Base-by-base conservation (phyloP, 331 rosid genomes). In the Quercus phellos region DNA sequence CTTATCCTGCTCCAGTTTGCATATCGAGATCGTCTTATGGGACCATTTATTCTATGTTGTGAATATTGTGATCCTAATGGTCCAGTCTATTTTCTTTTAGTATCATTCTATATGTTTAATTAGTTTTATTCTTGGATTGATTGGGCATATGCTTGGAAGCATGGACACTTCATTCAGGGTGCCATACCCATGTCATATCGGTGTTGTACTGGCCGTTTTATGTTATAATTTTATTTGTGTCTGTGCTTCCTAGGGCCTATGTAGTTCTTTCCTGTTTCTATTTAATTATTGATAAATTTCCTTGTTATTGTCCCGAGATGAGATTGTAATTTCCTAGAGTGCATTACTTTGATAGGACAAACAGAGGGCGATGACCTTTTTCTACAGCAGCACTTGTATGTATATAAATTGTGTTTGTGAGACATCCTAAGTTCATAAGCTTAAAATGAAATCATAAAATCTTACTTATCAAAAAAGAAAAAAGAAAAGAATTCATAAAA, bases 121-220 rank as follows among this genome's bases (percentile, higher is more conserved):
- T n/a, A 18, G 67, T 59, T 77, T 77, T 59, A 13, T 78, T 58
- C 18, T 38, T 38, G 60, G 54, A 24, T 38, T 69, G 54, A 51
- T 51, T 24, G 27, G 46, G 46, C 46, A 8, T 8, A 38, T 38
- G 46, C 46, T 38, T 2, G 46, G 12, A 38, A 38, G 46, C 46
- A 38, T 0, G 2, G 3, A 38, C 46, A 38, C 3, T 38, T 8
- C 46, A 38, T 38, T 38, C 8, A 38, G 12, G 3, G 11, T 38
- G 46, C 46, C 0, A 0, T 38, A 8, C 12, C 1, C 0, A 3
- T 38, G 46, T 38, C 3, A 38, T 8, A 8, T 0, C 0, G 1
- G 46, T 38, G 46, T 38, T 38, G 12, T 38, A 38, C 1, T 38
- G 3, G 3, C 46, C 0, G 3, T 38, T 38, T 8, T 38, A 8